These are phyloP conservation scores for Mycena crocata DNA, from an alignment of 768 basidiomycete genomes.

Conservation along the genomic window DNA sequence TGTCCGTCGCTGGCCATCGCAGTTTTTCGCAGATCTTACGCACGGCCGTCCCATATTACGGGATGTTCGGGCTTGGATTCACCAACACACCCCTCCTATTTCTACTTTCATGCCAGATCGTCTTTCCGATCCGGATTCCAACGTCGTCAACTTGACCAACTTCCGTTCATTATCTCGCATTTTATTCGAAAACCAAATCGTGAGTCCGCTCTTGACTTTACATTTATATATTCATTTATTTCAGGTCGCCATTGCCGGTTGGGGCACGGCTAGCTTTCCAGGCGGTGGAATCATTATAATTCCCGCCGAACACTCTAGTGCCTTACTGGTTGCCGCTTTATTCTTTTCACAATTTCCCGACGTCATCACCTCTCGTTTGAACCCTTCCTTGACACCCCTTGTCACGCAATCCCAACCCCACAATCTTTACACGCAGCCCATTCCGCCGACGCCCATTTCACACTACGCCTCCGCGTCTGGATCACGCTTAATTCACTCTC, in stretches of 20 bases:
- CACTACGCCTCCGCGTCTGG: slow-evolving; percentile 22
- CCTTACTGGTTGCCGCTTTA: slow-evolving; percentile 62
- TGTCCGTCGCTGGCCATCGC: slow-evolving; percentile 67
- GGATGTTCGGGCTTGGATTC: slow-evolving; percentile 66
- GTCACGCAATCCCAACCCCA: slow-evolving; percentile 18
- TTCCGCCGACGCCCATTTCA: slow-evolving; percentile 14
- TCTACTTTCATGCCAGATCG: slow-evolving; percentile 76
- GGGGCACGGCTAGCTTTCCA: slow-evolving; percentile 58
- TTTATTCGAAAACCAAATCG: slow-evolving; percentile 64
- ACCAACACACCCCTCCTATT: slow-evolving; percentile 57
- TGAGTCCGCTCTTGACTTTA: slow-evolving; percentile 43
- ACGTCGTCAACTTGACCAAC: slow-evolving; percentile 62
- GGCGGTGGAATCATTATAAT: slow-evolving; percentile 67
- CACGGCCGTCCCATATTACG: slow-evolving; percentile 55
- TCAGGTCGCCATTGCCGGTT: slow-evolving; percentile 65
- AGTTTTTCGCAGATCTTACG: slow-evolving; percentile 56
- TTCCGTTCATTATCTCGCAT: slow-evolving; percentile 67
- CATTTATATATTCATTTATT: not conserved
- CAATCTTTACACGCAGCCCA: slow-evolving; percentile 21
- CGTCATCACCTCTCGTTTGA: slow-evolving; percentile 47
- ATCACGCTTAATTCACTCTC: slow-evolving; percentile 16
- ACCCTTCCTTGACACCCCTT: slow-evolving; percentile 19
- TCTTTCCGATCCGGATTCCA: slow-evolving; percentile 59
- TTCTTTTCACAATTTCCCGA: slow-evolving; percentile 64
- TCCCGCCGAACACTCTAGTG: slow-evolving; percentile 63